Base-by-base conservation (phyloP, 2,329 filamentous ascomycete genomes). In the Ophiocordyceps camponoti-saundersi region DNA sequence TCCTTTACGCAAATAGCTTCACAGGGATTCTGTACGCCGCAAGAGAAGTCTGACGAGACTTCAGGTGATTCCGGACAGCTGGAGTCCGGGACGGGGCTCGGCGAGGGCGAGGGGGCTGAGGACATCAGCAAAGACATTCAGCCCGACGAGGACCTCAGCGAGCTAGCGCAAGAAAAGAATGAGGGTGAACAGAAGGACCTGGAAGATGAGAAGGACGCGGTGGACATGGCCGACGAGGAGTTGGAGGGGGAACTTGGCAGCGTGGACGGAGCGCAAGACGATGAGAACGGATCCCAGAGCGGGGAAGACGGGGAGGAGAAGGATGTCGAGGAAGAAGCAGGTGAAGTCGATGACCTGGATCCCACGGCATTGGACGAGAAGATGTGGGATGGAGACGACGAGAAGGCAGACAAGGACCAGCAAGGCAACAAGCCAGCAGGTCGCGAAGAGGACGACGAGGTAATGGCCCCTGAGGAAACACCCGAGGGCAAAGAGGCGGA, bases 61-160 rank as follows among this genome's bases (percentile, higher is more conserved):
- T 72, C 79, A 45, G 78, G 77, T 20, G 76, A 85, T 49, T 74
- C 77, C 22, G 85, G 89, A 13, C 84, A 94, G 55, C 70, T 95
- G 29, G 90, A 98, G 63, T 80, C 79, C 36, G 93, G 93, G 16
- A 96, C 89, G 12, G 93, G 92, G 32, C 78, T 98, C 22, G 93
- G 92, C 20, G 92, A 95, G 43, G 93, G 92, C 12, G 85, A 95
- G 62, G 93, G 90, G 18, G 89, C 84, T 5, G 89, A 98, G 59
- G 90, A 98, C 62, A 96, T 98, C 53, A 96, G 89, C 64, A 96
- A 98, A 60, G 92, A 98, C 57, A 83, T 98, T 44, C 79, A 85
- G 52, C 82, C 90, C 16, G 90, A 98, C 50, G 92, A 99, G 61
- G 89, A 98, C 59, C 68, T 98, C 5, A 80, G 85, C 0, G 92